These are phyloP conservation scores for Chenopodium album DNA, from an alignment of 148 eudicot genomes.

Conservation along the genomic window DNA sequence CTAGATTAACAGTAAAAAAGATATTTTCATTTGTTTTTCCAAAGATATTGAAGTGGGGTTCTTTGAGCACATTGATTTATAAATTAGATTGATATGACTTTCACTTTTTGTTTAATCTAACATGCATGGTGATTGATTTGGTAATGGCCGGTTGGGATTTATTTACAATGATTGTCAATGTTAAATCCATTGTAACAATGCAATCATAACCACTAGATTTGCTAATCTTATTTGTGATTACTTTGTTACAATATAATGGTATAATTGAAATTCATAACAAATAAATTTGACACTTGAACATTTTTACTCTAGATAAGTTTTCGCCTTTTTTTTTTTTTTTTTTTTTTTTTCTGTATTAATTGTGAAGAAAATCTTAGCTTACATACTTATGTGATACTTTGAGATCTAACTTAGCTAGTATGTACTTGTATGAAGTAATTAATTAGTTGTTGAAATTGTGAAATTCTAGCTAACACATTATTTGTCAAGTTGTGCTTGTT, in stretches of 20 bases:
- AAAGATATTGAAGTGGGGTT: slow-evolving; percentile 17
- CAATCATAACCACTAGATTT: not conserved
- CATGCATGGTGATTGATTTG: not conserved
- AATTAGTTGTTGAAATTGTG: not conserved
- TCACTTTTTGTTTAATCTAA: not conserved
- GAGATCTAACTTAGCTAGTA: not conserved
- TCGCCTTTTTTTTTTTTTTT: too few relatives aligned
- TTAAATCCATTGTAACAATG: not conserved
- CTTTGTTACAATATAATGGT: not conserved
- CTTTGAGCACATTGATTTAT: slow-evolving; percentile 1
- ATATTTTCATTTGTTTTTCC: slow-evolving; percentile 4
- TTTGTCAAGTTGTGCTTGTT: not conserved
- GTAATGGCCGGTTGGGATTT: not conserved
- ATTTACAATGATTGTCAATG: not conserved
- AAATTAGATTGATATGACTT: slow-evolving; percentile 6
- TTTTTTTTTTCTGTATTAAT: not conserved
- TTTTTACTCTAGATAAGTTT: too few relatives aligned
- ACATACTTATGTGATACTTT: too few relatives aligned
- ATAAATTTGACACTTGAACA: too few relatives aligned
- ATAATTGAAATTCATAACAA: too few relatives aligned
- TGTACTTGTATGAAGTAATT: not conserved
- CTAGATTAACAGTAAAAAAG: slow-evolving; percentile 6
- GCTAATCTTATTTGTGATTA: not conserved
- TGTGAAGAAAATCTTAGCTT: too few relatives aligned
- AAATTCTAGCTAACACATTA: not conserved